These are phyloP conservation scores for Hibiscus trionum DNA, from an alignment of 345 rosid genomes.

Conservation along the genomic window DNA sequence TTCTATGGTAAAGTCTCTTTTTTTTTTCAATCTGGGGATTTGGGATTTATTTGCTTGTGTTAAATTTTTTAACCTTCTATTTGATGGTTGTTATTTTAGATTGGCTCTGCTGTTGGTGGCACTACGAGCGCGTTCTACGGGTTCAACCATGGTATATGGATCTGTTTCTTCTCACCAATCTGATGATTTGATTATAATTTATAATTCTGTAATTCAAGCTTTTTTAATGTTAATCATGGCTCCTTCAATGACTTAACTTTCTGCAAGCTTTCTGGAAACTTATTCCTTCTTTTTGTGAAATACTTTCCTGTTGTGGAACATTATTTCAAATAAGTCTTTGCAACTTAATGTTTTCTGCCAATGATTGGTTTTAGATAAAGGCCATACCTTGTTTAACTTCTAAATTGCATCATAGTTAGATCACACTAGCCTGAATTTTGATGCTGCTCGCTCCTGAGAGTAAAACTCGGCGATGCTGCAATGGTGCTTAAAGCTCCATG, in stretches of 20 bases:
- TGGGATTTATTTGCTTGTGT: not conserved
- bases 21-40: not conserved
- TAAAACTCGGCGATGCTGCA: not conserved
- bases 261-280: too few relatives aligned
- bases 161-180: not conserved
- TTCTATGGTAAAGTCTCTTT: slow-evolving; percentile 54
- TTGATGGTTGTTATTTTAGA: slow-evolving; percentile 29
- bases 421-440: not conserved
- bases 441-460: not conserved
- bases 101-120: slow-evolving; percentile 91
- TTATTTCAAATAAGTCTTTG: not conserved
- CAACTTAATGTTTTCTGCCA: not conserved
- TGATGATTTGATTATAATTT: not conserved
- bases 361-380: not conserved
- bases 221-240: not conserved
- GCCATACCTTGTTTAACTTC: not conserved
- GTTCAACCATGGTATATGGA: slow-evolving; percentile 49
- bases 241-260: not conserved
- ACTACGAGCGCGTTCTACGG: slow-evolving; percentile 64
- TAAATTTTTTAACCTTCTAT: not conserved
- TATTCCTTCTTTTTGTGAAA: not conserved
- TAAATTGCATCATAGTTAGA: not conserved
- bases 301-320: not conserved
- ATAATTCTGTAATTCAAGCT: not conserved
- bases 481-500: not conserved